Base-by-base conservation (phyloP, 2,329 filamentous ascomycete species). In the Phaeomoniella chlamydospora region DNA sequence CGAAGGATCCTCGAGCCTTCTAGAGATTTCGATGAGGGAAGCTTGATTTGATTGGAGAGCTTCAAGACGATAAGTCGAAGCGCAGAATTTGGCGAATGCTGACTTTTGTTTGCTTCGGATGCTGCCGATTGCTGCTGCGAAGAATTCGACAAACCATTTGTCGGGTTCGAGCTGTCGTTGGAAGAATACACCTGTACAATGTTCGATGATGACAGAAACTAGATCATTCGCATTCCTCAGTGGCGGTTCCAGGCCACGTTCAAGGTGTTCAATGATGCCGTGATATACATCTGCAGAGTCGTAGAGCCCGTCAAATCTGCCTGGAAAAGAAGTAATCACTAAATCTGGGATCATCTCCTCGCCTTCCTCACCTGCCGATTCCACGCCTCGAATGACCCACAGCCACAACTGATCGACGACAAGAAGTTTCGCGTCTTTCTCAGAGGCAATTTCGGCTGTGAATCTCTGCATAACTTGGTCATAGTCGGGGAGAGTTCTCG, bases 101-200 rank as follows among this genome's bases (percentile, higher is more conserved):
- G 19, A 31, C 19, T 36, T 38, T 30, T 38, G 36, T 1, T 18
- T 22, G 15, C 35, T 22, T n/a, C 36, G 31, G 14, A 38, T 29
- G 18, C 15, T 31, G n/a, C 33, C 33, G 12, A 38, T 36, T 10
- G 36, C 36, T 2, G 36, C 32, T 5, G 36, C 36, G 18, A 36
- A 38, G 32, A 38, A 38, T 29, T 38, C 36, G 32, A 38, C 16
- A 16, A 38, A 38, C 36, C 36, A 38, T 35, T 38, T 38, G 36
- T 38, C 36, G 4, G 18, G 15, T 19, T 38, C 36, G n/a, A 38
- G 36, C 32, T 38, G 36, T 15, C 31, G 36, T 15, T 38, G 36
- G 19, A 38, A 38, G 36, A 38, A 38, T 13, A 38, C 33, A 4
- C 36, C 36, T 13, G 31, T 38, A 30, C 36, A 38, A 34, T 38